Evolutionary conservation across 805 yeast genomes (phyloP).

Genomic region (Starmerella stellata): DNA sequence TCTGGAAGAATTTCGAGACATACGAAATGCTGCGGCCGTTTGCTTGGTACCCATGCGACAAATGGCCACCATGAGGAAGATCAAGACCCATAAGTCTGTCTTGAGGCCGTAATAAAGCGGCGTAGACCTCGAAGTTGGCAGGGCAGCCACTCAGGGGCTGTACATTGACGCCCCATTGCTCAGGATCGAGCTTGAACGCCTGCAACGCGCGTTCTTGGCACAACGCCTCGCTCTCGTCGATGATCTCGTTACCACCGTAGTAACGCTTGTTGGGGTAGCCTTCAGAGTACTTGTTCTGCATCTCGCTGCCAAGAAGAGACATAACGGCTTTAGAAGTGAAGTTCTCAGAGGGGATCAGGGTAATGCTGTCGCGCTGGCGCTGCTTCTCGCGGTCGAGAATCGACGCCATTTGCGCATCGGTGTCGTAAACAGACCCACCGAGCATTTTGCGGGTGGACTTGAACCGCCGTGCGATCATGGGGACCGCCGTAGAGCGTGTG

Average conservation of each 20-base stretch:
- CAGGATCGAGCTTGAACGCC: constrained; percentile 59
- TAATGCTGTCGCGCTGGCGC: constrained; percentile 83
- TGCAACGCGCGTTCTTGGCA: constrained; percentile 85
- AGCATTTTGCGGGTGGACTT: constrained; percentile 13
- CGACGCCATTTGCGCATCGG: constrained; percentile 67
- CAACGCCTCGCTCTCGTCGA: constrained; percentile 73
- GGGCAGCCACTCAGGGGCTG: constrained; percentile 94
- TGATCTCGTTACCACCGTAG: constrained; percentile 93
- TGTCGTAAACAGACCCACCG: constrained; percentile 12
- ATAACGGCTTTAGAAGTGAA: constrained; percentile 90
- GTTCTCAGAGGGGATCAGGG: constrained; percentile 87
- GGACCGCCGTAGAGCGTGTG: too few species aligned
- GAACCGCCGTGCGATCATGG: constrained; percentile 3
- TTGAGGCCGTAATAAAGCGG: constrained; percentile 71
- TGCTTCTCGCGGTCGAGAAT: constrained; percentile 59
- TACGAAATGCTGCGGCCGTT: constrained; percentile 74
- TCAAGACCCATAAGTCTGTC: constrained; percentile 95
- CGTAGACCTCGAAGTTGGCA: constrained; percentile 83
- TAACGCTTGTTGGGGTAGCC: constrained; percentile 97
- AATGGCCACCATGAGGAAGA: constrained; percentile 95
- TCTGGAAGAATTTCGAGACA: constrained; percentile 85
- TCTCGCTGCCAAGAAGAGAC: constrained; percentile 85
- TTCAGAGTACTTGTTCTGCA: constrained; percentile 96
- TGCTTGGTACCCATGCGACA: constrained; percentile 93
- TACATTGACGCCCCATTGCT: constrained; percentile 92